Base-by-base conservation (phyloP, 2,329 filamentous ascomycete genomes). In the Penicillium sp. region DNA sequence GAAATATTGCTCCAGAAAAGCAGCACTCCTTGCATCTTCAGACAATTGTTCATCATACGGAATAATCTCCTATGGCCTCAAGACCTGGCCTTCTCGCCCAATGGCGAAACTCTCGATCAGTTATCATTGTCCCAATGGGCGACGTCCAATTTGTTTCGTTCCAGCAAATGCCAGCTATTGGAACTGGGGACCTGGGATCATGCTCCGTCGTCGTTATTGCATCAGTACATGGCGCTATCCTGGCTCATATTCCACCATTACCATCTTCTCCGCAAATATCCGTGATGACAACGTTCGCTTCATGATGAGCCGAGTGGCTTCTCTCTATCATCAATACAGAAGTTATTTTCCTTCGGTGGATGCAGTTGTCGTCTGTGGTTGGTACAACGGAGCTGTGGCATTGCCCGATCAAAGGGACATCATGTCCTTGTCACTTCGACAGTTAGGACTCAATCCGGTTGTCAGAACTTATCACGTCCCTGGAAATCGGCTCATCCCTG, bases 101-200 rank as follows among this genome's bases (percentile, higher is more conserved):
- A 48, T 48, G 29, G 20, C 20, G 20, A 18, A 18, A 15, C 18
- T 26, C 47, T 40, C 47, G 33, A 4, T n/a, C 31, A 26, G 47
- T 50, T 50, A n/a, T 50, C 27, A 33, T 50, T 4, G 47, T 50
- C 31, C 47, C 47, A 40, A 50, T 50, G 47, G 47, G 47, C 20
- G 47, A 14, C 31, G 47, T 50, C 33, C 33, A 50, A 26, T 50
- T 50, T 50, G 7, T 50, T 50, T 40, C 47, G 26, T 50, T 50
- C 47, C 33, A 50, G 40, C 31, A 50, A 50, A 22, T 27, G 47
- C 20, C 47, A 18, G 33, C 47, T 4, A 50, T 50, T 50, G 47
- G 47, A 25, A 50, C 47, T 5, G 26, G 33, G 31, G 47, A 26
- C 22, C 22, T 50, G 11, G 47, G 47, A 40, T 41, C 47, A 15